phyloP scores from a whole-genome alignment of 495 filamentous ascomycete genomes.

The Trichoderma gamsii region DNA sequence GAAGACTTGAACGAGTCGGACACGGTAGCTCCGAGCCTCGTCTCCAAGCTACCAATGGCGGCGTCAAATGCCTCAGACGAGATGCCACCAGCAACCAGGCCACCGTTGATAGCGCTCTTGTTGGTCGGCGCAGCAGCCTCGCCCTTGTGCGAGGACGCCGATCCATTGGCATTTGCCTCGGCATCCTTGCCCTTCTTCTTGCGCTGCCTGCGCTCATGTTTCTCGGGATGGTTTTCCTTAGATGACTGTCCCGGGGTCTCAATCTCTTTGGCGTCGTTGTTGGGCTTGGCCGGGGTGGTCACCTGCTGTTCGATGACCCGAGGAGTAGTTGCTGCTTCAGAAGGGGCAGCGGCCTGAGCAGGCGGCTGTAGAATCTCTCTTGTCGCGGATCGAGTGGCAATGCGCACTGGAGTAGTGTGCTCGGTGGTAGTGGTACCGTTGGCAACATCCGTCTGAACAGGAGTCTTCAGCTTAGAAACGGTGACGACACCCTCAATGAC shows the following conservation, averaged over 20 bases:
- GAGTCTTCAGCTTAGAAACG: slow-evolving; percentile 39
- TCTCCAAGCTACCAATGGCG: slow-evolving; percentile 40
- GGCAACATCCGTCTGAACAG: slow-evolving; percentile 29
- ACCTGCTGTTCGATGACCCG: slow-evolving; percentile 24
- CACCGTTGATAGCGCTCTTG: neutral
- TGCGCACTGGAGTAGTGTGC: slow-evolving; percentile 29
- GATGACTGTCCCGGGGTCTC: slow-evolving; percentile 33
- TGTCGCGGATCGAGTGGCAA: slow-evolving; percentile 27
- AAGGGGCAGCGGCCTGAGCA: slow-evolving; percentile 19
- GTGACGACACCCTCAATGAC: slow-evolving; percentile 54
- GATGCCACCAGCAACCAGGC: slow-evolving; percentile 14
- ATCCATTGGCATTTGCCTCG: slow-evolving; percentile 16
- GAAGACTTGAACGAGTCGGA: slow-evolving; percentile 37
- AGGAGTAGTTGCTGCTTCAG: slow-evolving; percentile 12
- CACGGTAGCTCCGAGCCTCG: slow-evolving; percentile 38
- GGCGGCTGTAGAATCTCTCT: slow-evolving; percentile 37
- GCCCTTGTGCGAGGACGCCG: slow-evolving; percentile 5
- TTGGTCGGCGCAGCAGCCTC: neutral
- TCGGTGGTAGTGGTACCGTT: slow-evolving; percentile 17
- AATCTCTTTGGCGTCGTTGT: slow-evolving; percentile 38
- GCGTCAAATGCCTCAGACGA: slow-evolving; percentile 41
- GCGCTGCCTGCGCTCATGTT: slow-evolving; percentile 40
- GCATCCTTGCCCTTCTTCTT: slow-evolving; percentile 38
- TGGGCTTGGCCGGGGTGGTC: slow-evolving; percentile 25
- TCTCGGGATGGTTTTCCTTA: slow-evolving; percentile 25